Conservation (phyloP, 768 basidiomycete species). For the Hortiboletus flavorubellus region DNA sequence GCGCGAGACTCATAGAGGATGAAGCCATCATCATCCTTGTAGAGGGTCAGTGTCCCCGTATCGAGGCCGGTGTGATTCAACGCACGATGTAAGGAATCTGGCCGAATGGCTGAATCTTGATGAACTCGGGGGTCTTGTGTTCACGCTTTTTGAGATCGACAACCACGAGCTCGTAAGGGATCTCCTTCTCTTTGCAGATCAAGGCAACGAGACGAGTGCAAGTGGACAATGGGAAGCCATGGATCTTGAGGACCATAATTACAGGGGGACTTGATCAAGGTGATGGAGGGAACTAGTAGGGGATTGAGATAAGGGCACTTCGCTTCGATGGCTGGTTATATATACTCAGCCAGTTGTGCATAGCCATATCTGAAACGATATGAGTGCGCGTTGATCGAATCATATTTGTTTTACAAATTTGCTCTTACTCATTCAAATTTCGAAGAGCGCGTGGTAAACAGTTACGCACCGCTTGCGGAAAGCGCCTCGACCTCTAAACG, state of each 20-base stretch:
- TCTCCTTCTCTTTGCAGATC: slow-evolving; percentile 51
- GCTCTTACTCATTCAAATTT: too few species aligned
- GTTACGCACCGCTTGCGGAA: not conserved
- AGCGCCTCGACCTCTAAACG: not conserved
- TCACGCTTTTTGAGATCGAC: slow-evolving; percentile 42
- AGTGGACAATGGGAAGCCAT: slow-evolving; percentile 37
- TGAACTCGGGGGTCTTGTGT: slow-evolving; percentile 45
- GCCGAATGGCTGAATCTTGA: slow-evolving; percentile 37
- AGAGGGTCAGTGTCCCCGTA: too few species aligned
- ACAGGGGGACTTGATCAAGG: not conserved
- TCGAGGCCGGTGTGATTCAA: too few species aligned
- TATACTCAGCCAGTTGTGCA: too few species aligned
- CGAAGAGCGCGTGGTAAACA: too few species aligned
- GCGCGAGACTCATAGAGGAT: too few species aligned
- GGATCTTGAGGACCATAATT: slow-evolving; percentile 37
- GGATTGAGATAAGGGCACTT: not conserved
- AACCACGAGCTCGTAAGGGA: slow-evolving; percentile 50
- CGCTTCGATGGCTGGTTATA: not conserved
- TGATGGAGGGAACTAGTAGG: not conserved
- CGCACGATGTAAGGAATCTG: too few species aligned
- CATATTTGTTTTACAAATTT: too few species aligned
- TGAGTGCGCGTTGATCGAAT: too few species aligned
- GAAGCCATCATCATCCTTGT: too few species aligned
- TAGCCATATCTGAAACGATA: not conserved
- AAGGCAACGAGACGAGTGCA: slow-evolving; percentile 51